A percentile compares a stretch with the other conserved stretches of the same genome.
Evolutionary conservation across 169 alveolate species (phyloP).

Genomic region (Plasmodium berghei): DNA sequence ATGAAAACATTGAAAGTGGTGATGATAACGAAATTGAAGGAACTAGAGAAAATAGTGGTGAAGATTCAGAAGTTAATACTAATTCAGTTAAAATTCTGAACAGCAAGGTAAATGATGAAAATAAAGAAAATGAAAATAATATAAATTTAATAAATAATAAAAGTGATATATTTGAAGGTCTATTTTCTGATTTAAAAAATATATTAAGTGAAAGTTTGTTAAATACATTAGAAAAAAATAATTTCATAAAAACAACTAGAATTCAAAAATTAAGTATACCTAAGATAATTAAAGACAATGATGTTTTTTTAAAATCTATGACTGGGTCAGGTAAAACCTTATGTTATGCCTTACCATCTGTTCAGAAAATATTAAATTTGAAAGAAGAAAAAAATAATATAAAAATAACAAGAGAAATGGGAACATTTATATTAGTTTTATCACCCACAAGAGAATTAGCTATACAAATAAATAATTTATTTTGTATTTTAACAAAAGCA

Average conservation of each 20-base stretch:
- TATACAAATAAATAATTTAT: slow-evolving; percentile 84
- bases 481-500: slow-evolving; percentile 76
- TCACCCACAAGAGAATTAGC: slow-evolving; percentile 94
- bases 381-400: slow-evolving; percentile 31
- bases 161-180: slow-evolving; percentile 44
- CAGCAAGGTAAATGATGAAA: background rate
- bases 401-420: slow-evolving; percentile 85
- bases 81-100: too few relatives aligned
- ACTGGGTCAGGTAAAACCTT: slow-evolving; percentile 98
- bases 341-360: slow-evolving; percentile 95
- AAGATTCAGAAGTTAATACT: background rate
- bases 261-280: slow-evolving; percentile 95
- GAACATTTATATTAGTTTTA: slow-evolving; percentile 85
- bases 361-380: slow-evolving; percentile 79
- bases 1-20: too few relatives aligned
- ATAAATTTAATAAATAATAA: background rate
- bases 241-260: slow-evolving; percentile 82
- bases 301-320: slow-evolving; percentile 93
- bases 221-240: slow-evolving; percentile 80
- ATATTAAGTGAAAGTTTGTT: slow-evolving; percentile 34
- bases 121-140: background rate
- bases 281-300: slow-evolving; percentile 90
- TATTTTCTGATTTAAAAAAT: slow-evolving; percentile 60
- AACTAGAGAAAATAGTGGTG: background rate
- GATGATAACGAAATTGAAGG: background rate